Conservation (phyloP, 257 asterid species). For the Apocynum venetum region DNA sequence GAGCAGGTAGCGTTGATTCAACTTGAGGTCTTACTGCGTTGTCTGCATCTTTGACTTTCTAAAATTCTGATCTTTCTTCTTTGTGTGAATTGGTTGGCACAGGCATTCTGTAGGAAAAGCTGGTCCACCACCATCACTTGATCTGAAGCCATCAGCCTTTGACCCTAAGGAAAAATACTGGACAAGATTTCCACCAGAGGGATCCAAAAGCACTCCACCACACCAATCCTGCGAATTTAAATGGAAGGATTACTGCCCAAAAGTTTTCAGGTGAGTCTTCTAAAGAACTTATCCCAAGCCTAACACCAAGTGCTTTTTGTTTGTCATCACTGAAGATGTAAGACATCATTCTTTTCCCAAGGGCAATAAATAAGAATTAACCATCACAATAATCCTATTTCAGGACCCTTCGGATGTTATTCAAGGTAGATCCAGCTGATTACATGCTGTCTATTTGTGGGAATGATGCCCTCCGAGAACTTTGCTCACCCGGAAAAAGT, state of each 20-base stretch:
- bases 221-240: conserved; percentile 79
- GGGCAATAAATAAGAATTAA: background rate
- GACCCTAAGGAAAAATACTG: conserved; percentile 90
- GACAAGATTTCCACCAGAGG: conserved; percentile 93
- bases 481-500: conserved; percentile 91
- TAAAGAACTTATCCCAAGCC: background rate
- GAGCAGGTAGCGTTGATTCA: background rate
- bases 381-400: background rate
- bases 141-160: conserved; percentile 80
- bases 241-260: conserved; percentile 98
- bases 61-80: background rate
- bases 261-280: conserved; percentile 69
- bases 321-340: background rate
- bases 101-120: conserved; percentile 95
- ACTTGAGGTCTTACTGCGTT: background rate
- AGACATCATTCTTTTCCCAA: background rate
- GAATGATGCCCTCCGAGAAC: conserved; percentile 78
- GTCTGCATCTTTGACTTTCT: background rate
- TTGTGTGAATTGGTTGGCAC: conserved; percentile 6
- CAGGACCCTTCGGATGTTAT: conserved; percentile 77
- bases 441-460: conserved; percentile 97
- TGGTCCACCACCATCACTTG: conserved; percentile 79
- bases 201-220: conserved; percentile 84
- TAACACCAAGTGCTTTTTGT: background rate
- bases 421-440: conserved; percentile 95